phyloP scores from a whole-genome alignment of 2,329 filamentous ascomycete genomes.

The Beauveria scarabaeidicola region DNA sequence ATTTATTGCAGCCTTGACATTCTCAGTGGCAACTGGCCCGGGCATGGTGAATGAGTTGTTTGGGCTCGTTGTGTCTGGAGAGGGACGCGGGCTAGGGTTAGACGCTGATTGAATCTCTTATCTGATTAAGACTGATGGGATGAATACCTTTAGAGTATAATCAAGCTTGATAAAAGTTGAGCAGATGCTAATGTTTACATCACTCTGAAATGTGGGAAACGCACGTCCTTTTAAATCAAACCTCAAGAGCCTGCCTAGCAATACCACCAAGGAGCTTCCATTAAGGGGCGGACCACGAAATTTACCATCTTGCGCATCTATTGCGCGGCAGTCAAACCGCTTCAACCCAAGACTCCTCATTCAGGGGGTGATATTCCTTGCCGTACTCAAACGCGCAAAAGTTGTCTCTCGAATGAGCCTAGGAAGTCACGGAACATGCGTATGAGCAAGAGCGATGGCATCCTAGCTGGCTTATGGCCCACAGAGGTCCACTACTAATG shows the following conservation, averaged over 20 bases:
- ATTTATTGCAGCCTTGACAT: not conserved
- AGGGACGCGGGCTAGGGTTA: not conserved
- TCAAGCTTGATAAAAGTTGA: not conserved
- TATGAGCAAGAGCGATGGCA: not conserved
- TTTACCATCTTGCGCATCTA: not conserved
- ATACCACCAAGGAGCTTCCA: not conserved
- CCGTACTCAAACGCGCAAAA: not conserved
- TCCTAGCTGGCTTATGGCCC: not conserved
- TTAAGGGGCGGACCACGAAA: not conserved
- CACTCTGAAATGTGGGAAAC: not conserved
- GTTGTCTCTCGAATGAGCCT: not conserved
- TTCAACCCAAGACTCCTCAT: not conserved
- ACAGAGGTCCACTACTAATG: not conserved
- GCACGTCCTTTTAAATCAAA: slow-evolving; percentile 5
- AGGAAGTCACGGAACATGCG: not conserved
- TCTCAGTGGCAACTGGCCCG: not conserved
- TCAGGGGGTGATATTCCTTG: not conserved
- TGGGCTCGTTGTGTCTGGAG: not conserved
- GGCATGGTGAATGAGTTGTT: not conserved
- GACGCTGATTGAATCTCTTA: no score
- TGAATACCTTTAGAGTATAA: slow-evolving; percentile 4
- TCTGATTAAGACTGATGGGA: not conserved
- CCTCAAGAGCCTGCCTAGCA: not conserved
- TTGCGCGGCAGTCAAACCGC: not conserved
- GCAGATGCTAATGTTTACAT: not conserved